phyloP scores from a whole-genome alignment of 1,284 basidiomycete genomes.

The Puccinia polysora region DNA sequence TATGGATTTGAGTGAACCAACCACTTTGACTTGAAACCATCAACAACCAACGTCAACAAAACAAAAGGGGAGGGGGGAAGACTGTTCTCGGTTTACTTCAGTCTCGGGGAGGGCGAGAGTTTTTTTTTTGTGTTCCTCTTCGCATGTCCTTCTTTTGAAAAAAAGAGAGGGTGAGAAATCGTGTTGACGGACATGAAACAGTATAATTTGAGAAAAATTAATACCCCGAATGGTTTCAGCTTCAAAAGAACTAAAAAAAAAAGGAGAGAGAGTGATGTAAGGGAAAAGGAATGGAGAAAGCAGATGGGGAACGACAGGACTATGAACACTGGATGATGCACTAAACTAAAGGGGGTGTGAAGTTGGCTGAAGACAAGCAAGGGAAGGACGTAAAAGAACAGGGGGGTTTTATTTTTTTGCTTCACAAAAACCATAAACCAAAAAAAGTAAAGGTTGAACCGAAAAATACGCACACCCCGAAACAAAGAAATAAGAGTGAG shows the following conservation, averaged over 20 bases:
- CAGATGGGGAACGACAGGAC: not conserved
- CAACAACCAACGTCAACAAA: not conserved
- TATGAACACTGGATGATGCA: too few relatives aligned
- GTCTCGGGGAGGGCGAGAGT: too few relatives aligned
- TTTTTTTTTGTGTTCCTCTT: not conserved
- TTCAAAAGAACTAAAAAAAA: not conserved
- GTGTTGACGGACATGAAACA: not conserved
- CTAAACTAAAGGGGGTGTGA: too few relatives aligned
- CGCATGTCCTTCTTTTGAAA: not conserved
- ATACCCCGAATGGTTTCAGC: not conserved
- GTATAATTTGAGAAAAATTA: not conserved
- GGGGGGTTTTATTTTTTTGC: too few relatives aligned
- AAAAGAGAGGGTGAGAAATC: not conserved
- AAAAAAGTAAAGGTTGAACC: too few relatives aligned
- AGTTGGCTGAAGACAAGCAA: too few relatives aligned
- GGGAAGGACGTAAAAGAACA: too few relatives aligned
- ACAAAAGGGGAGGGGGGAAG: not conserved
- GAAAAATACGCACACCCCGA: too few relatives aligned
- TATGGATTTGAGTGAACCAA: not conserved
- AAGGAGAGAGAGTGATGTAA: not conserved
- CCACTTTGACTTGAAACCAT: not conserved
- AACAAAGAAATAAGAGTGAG: too few relatives aligned
- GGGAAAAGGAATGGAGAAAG: conserved; percentile 4
- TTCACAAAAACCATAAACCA: too few relatives aligned
- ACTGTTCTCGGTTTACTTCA: not conserved